These are phyloP conservation scores for Paspalum notatum DNA, from an alignment of 176 grass and related monocot genomes.

Conservation along the genomic window DNA sequence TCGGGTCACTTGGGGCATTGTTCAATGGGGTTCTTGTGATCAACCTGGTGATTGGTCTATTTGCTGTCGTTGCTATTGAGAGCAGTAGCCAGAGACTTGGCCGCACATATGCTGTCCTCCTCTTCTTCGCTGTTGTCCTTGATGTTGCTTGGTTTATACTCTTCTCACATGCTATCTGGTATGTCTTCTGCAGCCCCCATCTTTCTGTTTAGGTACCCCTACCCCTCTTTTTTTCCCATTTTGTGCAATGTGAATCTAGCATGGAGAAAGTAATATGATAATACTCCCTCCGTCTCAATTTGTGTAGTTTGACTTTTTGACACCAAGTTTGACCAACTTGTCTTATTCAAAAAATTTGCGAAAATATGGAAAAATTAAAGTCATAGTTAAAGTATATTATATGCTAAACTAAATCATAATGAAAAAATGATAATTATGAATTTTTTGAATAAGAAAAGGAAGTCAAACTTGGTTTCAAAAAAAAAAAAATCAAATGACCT, in stretches of 20 bases:
- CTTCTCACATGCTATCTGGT: constrained; percentile 95
- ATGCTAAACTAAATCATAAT: too few species aligned
- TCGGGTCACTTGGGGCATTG: constrained; percentile 89
- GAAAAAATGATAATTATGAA: too few species aligned
- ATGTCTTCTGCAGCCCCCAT: constrained; percentile 38
- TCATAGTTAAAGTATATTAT: too few species aligned
- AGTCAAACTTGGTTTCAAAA: too few species aligned
- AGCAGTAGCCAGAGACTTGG: constrained; percentile 92
- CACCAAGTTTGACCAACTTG: too few species aligned
- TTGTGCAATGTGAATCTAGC: constrained; percentile 1
- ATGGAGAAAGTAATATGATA: constrained; percentile 21
- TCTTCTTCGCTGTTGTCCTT: constrained; percentile 79
- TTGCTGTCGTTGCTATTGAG: constrained; percentile 93
- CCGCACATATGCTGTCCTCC: constrained; percentile 83
- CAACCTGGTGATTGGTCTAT: constrained; percentile 94
- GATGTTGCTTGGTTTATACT: constrained; percentile 96
- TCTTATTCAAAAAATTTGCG: too few species aligned
- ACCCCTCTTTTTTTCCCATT: not conserved
- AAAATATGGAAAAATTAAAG: too few species aligned
- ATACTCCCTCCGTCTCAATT: too few species aligned
- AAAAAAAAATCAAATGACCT: too few species aligned
- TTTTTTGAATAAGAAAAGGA: too few species aligned
- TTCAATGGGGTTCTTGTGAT: constrained; percentile 95
- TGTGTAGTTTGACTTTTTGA: too few species aligned
- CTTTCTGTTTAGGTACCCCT: constrained; percentile 14